Base-by-base conservation (phyloP, 2,329 filamentous ascomycete genomes). In the Cladosporium colombiae region DNA sequence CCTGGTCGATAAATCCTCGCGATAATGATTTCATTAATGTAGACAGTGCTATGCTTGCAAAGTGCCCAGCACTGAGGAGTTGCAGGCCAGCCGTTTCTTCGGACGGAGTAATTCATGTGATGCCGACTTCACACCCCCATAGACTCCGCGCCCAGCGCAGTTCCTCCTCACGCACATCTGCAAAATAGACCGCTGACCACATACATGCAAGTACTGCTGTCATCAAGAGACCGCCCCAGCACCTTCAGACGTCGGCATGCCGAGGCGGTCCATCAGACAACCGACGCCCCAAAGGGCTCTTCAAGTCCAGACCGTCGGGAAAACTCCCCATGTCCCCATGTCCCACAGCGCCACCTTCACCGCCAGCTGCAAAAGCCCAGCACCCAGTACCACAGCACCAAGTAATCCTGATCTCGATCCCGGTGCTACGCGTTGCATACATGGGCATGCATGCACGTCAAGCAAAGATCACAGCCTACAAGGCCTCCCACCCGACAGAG, bases 291-390 rank as follows among this genome's bases (percentile, higher is more conserved):
- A 23, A 40, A 33, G 40, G 31, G 23, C 49, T 23, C 49, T 25
- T 57, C 53, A 14, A 21, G 53, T 57, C 55, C 55, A 57, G 55
- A 57, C 55, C 55, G 33, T 40, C 55, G 55, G 52, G 52, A 31
- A 55, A 31, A 29, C 25, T 55, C 8, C 27, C 27, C 29, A 33
- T 33, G 55, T 55, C 8, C 27, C 27, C 29, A 33, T 33, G 55
- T 33, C 11, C 55, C 16, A 37, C 33, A 14, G 21, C 55, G 55
- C 55, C 55, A 57, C 55, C 29, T 31, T 46, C 40, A 46, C 40
- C 40, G 40, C 40, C 40, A 46, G n/a, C 40, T 46, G 40, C 40
- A 16, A 46, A 40, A 21, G 40, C 40, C 40, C 40, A 46, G n/a
- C n/a, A 46, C 40, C 53, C 33, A 57, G 55, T 57, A 37, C 55